A percentile compares a stretch with the other conserved stretches of the same genome.
Evolutionary conservation across 768 basidiomycete species (phyloP).

Genomic region (Atractiella rhizophila): DNA sequence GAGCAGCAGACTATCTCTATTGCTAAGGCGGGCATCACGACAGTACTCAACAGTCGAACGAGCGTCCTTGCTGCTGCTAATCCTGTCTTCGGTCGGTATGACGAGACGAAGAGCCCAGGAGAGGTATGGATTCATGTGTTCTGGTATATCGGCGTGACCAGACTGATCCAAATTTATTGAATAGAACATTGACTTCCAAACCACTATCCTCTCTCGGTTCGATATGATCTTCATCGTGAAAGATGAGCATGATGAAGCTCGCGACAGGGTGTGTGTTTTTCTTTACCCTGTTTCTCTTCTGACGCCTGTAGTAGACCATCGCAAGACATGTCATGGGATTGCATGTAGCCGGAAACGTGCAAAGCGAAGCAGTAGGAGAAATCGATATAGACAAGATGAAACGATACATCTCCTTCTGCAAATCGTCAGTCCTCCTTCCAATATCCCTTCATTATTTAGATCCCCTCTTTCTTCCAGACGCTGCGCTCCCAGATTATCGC

Average conservation of each 20-base stretch:
- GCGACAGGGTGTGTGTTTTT: conserved; percentile 44
- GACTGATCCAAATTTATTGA: conserved; percentile 5
- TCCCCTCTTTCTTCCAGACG: conserved; percentile 31
- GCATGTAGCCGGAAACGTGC: conserved; percentile 75
- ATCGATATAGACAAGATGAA: conserved; percentile 97
- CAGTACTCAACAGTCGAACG: conserved; percentile 81
- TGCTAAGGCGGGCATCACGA: conserved; percentile 95
- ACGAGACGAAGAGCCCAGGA: conserved; percentile 84
- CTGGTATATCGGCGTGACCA: not conserved
- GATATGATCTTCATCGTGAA: conserved; percentile 99
- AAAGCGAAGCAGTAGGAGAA: conserved; percentile 42
- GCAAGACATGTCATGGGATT: conserved; percentile 96
- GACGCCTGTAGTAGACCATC: conserved; percentile 42
- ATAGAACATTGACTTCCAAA: conserved; percentile 89
- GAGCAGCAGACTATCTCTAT: conserved; percentile 99
- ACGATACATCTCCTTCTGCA: conserved; percentile 85
- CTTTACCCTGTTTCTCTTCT: not conserved
- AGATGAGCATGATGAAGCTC: conserved; percentile 83
- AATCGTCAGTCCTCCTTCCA: conserved; percentile 34
- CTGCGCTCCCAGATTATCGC: conserved; percentile 80
- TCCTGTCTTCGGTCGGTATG: conserved; percentile 90
- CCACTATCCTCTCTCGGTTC: conserved; percentile 89
- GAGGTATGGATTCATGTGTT: conserved; percentile 32
- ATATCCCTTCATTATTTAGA: not conserved
- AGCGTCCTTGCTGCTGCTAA: conserved; percentile 93